phyloP scores from a whole-genome alignment of 2,329 filamentous ascomycete species.

The Colletotrichum chrysophilum region DNA sequence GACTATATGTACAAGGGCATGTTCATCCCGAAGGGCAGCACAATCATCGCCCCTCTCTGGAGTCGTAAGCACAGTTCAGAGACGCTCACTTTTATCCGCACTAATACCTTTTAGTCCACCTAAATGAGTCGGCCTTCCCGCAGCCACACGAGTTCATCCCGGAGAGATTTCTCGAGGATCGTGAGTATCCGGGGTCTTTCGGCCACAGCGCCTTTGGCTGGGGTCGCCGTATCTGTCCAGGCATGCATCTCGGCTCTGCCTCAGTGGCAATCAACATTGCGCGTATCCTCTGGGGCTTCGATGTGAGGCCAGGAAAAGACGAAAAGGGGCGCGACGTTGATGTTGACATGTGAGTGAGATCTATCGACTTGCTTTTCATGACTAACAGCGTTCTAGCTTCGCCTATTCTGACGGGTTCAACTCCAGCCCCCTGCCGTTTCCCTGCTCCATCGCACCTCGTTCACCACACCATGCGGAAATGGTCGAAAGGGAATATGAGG shows the following conservation, averaged over 20 bases:
- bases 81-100: background rate
- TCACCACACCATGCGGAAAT: slow-evolving; percentile 35
- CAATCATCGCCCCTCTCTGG: slow-evolving; percentile 46
- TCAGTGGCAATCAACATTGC: slow-evolving; percentile 52
- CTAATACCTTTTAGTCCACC: slow-evolving; percentile 33
- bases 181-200: slow-evolving; percentile 38
- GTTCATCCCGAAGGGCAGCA: slow-evolving; percentile 39
- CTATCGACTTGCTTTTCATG: background rate
- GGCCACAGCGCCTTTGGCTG: slow-evolving; percentile 48
- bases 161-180: slow-evolving; percentile 37
- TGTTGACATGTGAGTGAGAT: slow-evolving; percentile 41
- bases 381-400: slow-evolving; percentile 31
- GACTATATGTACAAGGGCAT: slow-evolving; percentile 46
- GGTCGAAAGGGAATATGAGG: slow-evolving; percentile 33
- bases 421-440: slow-evolving; percentile 45
- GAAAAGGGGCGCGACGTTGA: slow-evolving; percentile 29
- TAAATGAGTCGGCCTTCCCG: slow-evolving; percentile 45
- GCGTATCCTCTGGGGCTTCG: slow-evolving; percentile 58
- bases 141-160: slow-evolving; percentile 43
- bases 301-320: slow-evolving; percentile 31
- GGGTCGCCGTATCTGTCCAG: slow-evolving; percentile 47
- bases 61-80: slow-evolving; percentile 36
- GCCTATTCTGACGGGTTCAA: slow-evolving; percentile 48
- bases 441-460: slow-evolving; percentile 40
- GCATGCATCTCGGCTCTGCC: slow-evolving; percentile 56